Percentiles rank a stretch among this genome's conserved stretches.
These are phyloP conservation scores for Viola pubescens DNA, from an alignment of 441 rosid genomes.

Conservation along the genomic window DNA sequence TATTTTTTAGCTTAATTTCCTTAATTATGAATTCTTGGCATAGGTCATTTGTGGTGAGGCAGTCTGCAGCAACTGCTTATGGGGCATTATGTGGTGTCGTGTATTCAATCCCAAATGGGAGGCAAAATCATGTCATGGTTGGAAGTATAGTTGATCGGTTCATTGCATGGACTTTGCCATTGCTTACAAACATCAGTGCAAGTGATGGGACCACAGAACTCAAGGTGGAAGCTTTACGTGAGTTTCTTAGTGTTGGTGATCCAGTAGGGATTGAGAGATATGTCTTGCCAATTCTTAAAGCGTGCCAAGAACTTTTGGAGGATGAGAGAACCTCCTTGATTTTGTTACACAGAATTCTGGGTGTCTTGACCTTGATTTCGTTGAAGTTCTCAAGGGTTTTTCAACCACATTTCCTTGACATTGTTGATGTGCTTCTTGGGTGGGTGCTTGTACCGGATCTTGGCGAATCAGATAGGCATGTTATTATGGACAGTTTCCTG, in stretches of 20 bases:
- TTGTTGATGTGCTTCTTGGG: conserved; percentile 93
- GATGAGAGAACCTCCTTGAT: conserved; percentile 89
- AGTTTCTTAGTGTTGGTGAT: conserved; percentile 81
- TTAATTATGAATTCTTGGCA: conserved; percentile 10
- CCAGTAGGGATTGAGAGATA: conserved; percentile 73
- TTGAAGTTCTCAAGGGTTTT: conserved; percentile 67
- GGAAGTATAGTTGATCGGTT: conserved; percentile 77
- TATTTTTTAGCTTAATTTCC: background rate
- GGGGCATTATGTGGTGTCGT: conserved; percentile 82
- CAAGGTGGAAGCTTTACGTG: conserved; percentile 71
- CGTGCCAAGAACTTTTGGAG: conserved; percentile 88
- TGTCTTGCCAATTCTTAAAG: conserved; percentile 71
- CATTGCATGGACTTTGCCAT: conserved; percentile 82
- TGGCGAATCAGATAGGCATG: conserved; percentile 62
- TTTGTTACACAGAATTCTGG: conserved; percentile 57
- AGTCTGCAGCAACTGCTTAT: conserved; percentile 66
- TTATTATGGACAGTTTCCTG: conserved; percentile 85
- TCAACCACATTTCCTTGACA: conserved; percentile 92
- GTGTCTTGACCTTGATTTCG: conserved; percentile 65
- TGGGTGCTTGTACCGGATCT: conserved; percentile 94
- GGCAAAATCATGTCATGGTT: conserved; percentile 79
- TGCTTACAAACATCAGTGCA: conserved; percentile 63
- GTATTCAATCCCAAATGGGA: conserved; percentile 70
- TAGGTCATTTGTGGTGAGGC: conserved; percentile 79
- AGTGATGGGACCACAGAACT: conserved; percentile 62